These are phyloP conservation scores for Asterophora lycoperdoides DNA, from an alignment of 768 basidiomycete species.

Conservation along the genomic window DNA sequence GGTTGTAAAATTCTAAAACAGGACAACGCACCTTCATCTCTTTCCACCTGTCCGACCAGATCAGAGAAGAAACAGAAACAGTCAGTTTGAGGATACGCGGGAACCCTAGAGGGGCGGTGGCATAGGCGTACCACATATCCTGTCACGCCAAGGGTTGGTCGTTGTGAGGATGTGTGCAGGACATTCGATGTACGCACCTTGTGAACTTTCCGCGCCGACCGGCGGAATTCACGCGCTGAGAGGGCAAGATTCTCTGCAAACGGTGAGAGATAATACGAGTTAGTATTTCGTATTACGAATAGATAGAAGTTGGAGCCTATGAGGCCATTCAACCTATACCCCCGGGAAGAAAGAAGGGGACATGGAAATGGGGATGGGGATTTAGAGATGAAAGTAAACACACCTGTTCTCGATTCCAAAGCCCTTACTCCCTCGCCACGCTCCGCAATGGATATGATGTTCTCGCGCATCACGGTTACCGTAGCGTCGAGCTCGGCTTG, in stretches of 20 bases:
- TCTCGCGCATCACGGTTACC: slow-evolving; percentile 93
- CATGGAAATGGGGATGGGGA: not conserved
- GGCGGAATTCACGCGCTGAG: slow-evolving; percentile 94
- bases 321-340: no score
- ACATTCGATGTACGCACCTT: no score
- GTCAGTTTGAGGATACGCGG: no score
- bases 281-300: no score
- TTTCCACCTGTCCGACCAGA: slow-evolving; percentile 69
- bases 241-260: slow-evolving; percentile 89
- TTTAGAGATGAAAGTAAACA: slow-evolving; percentile 29
- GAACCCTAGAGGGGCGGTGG: no score
- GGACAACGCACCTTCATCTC: slow-evolving; percentile 97
- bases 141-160: no score
- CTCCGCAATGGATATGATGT: slow-evolving; percentile 90
- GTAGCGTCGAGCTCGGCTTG: slow-evolving; percentile 95
- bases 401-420: slow-evolving; percentile 96
- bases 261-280: no score
- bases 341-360: slow-evolving; percentile 14
- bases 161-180: no score
- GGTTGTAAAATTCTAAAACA: no score
- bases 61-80: no score
- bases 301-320: no score
- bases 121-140: slow-evolving; percentile 87
- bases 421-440: slow-evolving; percentile 87
- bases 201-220: slow-evolving; percentile 91